Percentiles rank a stretch among this genome's conserved stretches.
phyloP scores from a whole-genome alignment of 140 eudicot genomes.

The Senecio squalidus region DNA sequence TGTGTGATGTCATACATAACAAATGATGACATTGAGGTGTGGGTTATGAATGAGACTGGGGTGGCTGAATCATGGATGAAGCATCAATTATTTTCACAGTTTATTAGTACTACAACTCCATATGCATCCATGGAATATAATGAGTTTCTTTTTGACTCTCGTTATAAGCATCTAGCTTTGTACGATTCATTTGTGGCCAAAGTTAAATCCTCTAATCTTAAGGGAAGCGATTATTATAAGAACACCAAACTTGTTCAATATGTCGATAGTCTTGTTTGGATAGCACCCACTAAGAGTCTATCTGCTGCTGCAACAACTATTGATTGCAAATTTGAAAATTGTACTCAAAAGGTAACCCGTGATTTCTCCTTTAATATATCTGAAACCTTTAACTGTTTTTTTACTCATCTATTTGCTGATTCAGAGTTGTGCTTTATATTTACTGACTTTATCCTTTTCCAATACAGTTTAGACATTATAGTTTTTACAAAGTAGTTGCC shows the following conservation, averaged over 20 bases:
- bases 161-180: not conserved
- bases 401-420: too few species aligned
- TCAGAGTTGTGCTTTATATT: too few species aligned
- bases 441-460: too few species aligned
- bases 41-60: conserved; percentile 11
- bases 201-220: not conserved
- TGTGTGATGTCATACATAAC: not conserved
- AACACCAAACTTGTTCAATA: not conserved
- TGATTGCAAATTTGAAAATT: not conserved
- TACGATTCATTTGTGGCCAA: not conserved
- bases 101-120: not conserved
- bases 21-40: not conserved
- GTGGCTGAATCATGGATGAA: conserved; percentile 20
- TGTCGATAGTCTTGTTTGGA: conserved; percentile 24
- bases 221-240: too few species aligned
- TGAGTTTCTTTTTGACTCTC: not conserved
- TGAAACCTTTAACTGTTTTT: too few species aligned
- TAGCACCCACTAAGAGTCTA: conserved; percentile 8
- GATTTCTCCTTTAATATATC: too few species aligned
- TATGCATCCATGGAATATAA: not conserved
- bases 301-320: not conserved
- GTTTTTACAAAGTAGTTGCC: too few species aligned
- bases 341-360: too few species aligned
- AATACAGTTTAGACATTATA: too few species aligned
- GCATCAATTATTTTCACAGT: not conserved